Evolutionary conservation across 2,329 filamentous ascomycete genomes (phyloP).

Genomic region (Pseudocercospora macadamiae): DNA sequence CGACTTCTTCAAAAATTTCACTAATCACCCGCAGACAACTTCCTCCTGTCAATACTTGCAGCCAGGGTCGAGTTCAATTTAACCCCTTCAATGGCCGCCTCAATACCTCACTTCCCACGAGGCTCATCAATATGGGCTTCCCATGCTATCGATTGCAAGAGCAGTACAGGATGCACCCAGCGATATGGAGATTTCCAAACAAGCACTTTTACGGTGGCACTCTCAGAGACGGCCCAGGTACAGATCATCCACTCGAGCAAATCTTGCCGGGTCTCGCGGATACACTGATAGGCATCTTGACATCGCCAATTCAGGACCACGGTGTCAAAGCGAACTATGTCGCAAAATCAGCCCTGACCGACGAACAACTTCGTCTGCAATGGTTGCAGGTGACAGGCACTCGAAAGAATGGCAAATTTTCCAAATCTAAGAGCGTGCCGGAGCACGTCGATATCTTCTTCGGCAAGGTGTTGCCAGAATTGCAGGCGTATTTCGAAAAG

Average conservation of each 20-base stretch:
- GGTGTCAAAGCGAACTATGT: too few relatives aligned
- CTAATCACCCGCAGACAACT: conserved; percentile 16
- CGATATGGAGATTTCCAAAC: conserved; percentile 15
- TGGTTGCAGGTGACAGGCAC: not conserved
- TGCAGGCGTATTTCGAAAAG: conserved; percentile 18
- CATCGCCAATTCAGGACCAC: too few relatives aligned
- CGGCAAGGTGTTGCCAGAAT: conserved; percentile 14
- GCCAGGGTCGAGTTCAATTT: conserved; percentile 10
- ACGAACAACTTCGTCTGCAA: not conserved
- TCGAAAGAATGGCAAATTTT: too few relatives aligned
- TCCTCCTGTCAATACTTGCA: conserved; percentile 21
- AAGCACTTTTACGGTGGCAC: conserved; percentile 12
- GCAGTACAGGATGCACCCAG: conserved; percentile 19
- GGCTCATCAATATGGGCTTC: conserved; percentile 18
- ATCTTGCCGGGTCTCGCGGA: conserved; percentile 6
- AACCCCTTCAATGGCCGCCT: conserved; percentile 23
- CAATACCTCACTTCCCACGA: conserved; percentile 15
- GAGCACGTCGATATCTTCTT: conserved; percentile 24
- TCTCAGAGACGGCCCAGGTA: conserved; percentile 12
- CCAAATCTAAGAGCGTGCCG: conserved; percentile 11
- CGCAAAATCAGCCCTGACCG: too few relatives aligned
- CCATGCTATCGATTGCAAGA: conserved; percentile 18
- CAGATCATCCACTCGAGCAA: conserved; percentile 3
- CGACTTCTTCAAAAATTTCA: not conserved
- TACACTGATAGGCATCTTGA: conserved; percentile 11